Evolutionary conservation across 2,329 filamentous ascomycete species (phyloP).

Genomic region (Colletotrichum magnum): DNA sequence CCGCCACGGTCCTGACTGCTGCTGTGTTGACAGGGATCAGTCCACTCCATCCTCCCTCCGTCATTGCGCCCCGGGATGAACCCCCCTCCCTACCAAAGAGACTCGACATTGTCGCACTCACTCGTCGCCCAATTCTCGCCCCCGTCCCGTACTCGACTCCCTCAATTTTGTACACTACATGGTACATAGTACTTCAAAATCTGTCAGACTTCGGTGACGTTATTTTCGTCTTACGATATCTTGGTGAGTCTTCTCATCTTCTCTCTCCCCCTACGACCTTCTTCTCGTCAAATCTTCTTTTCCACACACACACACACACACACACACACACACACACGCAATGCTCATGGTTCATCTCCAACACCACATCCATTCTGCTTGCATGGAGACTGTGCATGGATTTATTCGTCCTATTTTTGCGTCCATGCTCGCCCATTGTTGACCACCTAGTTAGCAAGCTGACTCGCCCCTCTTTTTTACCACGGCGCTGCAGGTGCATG

Average conservation of each 20-base stretch:
- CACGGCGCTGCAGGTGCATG: conserved; percentile 37
- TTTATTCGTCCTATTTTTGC: conserved; percentile 34
- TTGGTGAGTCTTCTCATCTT: conserved; percentile 13
- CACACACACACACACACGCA: neutral
- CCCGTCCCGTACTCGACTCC: conserved; percentile 7
- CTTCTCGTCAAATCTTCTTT: neutral
- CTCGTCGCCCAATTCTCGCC: conserved; percentile 29
- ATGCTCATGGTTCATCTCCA: conserved; percentile 26
- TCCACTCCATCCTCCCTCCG: conserved; percentile 18
- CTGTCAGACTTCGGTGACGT: conserved; percentile 32
- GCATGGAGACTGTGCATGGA: conserved; percentile 29
- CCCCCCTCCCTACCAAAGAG: conserved; percentile 12
- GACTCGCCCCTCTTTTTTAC: conserved; percentile 37
- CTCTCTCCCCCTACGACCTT: neutral
- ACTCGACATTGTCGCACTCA: conserved; percentile 27
- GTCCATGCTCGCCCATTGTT: conserved; percentile 17
- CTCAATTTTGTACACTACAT: neutral
- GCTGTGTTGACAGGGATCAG: conserved; percentile 35
- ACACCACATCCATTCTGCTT: conserved; percentile 15
- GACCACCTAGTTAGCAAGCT: conserved; percentile 15
- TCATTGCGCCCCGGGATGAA: conserved; percentile 37
- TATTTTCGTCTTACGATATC: conserved; percentile 18
- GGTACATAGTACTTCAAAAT: neutral
- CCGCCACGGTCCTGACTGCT: conserved; percentile 30
- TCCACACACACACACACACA: too few relatives aligned